Evolutionary conservation across 768 basidiomycete species (phyloP).

Genomic region (Lentinula aciculospora): DNA sequence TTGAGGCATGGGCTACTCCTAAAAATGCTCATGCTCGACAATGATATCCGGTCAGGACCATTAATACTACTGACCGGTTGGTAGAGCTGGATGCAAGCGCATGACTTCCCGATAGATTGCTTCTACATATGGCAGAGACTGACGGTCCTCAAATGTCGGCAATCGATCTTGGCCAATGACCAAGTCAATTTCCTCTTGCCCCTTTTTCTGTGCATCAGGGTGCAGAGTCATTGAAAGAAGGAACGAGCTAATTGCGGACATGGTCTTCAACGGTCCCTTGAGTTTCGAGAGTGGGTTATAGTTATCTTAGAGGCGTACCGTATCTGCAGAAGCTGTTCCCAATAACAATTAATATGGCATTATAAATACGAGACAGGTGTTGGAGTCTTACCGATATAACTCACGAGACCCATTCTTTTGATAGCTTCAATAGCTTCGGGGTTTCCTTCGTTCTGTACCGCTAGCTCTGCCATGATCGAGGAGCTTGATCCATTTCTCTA

Average conservation of each 20-base stretch:
- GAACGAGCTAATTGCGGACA: slow-evolving; percentile 9
- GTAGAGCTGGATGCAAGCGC: neutral
- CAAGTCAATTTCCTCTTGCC: slow-evolving; percentile 1
- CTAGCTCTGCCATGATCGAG: neutral
- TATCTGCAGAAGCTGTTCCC: neutral
- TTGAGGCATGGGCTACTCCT: slow-evolving; percentile 11
- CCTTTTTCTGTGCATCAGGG: slow-evolving; percentile 1
- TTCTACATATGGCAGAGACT: slow-evolving; percentile 4
- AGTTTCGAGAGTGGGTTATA: neutral
- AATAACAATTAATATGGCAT: neutral
- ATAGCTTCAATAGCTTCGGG: neutral
- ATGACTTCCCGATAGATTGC: slow-evolving; percentile 2
- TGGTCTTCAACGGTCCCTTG: neutral
- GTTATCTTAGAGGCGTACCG: neutral
- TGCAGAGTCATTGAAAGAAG: slow-evolving; percentile 11
- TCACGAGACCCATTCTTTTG: neutral
- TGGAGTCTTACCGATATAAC: neutral
- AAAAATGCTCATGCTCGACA: too few relatives aligned
- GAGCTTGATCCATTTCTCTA: neutral
- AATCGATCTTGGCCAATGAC: neutral
- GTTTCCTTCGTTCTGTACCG: neutral
- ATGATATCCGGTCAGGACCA: neutral
- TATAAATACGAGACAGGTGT: neutral
- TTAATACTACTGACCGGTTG: neutral
- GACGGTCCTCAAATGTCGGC: slow-evolving; percentile 4